phyloP scores from a whole-genome alignment of 768 basidiomycete species.

The Leccinum subgranulosum region DNA sequence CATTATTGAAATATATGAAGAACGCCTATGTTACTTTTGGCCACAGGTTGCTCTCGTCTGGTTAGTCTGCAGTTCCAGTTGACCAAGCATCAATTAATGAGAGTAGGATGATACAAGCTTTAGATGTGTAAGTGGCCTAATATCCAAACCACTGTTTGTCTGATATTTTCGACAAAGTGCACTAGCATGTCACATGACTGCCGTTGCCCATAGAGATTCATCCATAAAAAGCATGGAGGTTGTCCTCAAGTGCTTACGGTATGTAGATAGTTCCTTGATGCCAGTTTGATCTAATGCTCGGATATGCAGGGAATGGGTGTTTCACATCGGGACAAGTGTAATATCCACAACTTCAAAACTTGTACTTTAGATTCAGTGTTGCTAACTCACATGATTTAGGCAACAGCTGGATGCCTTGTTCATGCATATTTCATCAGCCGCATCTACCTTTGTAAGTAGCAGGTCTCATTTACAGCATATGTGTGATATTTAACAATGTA shows the following conservation, averaged over 20 bases:
- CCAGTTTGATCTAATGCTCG: background rate
- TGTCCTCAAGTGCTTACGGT: background rate
- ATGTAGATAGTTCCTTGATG: background rate
- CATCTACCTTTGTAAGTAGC: constrained; percentile 21
- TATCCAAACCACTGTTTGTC: background rate
- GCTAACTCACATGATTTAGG: constrained; percentile 13
- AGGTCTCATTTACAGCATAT: background rate
- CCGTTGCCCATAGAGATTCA: constrained; percentile 1
- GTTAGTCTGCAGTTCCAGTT: constrained; percentile 8
- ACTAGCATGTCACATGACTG: constrained; percentile 6
- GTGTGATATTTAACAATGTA: background rate
- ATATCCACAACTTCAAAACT: background rate
- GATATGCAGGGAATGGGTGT: constrained; percentile 9
- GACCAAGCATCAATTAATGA: background rate
- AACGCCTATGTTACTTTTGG: background rate
- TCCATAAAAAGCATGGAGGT: background rate
- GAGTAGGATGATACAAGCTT: constrained; percentile 19
- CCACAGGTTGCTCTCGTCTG: constrained; percentile 20
- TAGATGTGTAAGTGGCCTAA: constrained; percentile 9
- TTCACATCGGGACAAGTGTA: constrained; percentile 19
- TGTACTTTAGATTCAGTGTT: background rate
- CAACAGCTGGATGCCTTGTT: constrained; percentile 18
- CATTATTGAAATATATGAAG: background rate
- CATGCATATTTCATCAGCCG: constrained; percentile 23
- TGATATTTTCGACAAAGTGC: constrained; percentile 7